These are phyloP conservation scores for Rhizophlyctis rosea DNA, from an alignment of 192 early-diverging fungal species.

Conservation along the genomic window DNA sequence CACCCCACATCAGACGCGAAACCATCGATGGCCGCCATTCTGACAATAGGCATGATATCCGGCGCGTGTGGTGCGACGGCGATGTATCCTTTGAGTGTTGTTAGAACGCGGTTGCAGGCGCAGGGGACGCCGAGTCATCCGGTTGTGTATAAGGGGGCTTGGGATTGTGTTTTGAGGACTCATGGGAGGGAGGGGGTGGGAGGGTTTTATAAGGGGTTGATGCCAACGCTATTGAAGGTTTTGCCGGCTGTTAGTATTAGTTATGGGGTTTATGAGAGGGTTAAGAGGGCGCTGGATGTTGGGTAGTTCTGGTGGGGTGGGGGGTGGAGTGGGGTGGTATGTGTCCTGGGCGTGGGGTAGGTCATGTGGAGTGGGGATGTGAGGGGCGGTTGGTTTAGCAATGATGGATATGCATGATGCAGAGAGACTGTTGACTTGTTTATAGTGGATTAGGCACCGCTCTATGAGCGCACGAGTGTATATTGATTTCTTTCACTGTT, in stretches of 20 bases:
- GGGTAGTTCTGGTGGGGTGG: too few species aligned
- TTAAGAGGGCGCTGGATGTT: conserved; percentile 44
- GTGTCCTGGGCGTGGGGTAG: too few species aligned
- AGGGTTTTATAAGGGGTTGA: conserved; percentile 76
- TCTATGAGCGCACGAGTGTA: too few species aligned
- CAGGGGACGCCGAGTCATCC: conserved; percentile 77
- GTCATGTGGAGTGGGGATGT: too few species aligned
- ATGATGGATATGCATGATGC: too few species aligned
- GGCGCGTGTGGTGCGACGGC: conserved; percentile 63
- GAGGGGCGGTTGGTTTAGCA: too few species aligned
- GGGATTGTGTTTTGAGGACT: conserved; percentile 63
- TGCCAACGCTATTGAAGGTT: conserved; percentile 71
- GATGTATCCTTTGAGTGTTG: conserved; percentile 71
- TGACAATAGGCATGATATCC: conserved; percentile 65
- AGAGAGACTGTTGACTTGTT: too few species aligned
- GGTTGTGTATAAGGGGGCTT: conserved; percentile 56
- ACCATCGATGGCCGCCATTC: conserved; percentile 49
- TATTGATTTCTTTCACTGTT: too few species aligned
- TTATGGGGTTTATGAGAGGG: conserved; percentile 68
- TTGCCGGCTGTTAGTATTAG: conserved; percentile 70
- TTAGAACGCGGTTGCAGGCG: conserved; percentile 76
- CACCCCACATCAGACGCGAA: conserved; percentile 28
- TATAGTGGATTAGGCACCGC: too few species aligned
- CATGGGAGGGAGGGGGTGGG: conserved; percentile 56
- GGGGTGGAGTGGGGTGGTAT: too few species aligned